phyloP scores from a whole-genome alignment of 75 land plant genomes.

The Pinus taeda region DNA sequence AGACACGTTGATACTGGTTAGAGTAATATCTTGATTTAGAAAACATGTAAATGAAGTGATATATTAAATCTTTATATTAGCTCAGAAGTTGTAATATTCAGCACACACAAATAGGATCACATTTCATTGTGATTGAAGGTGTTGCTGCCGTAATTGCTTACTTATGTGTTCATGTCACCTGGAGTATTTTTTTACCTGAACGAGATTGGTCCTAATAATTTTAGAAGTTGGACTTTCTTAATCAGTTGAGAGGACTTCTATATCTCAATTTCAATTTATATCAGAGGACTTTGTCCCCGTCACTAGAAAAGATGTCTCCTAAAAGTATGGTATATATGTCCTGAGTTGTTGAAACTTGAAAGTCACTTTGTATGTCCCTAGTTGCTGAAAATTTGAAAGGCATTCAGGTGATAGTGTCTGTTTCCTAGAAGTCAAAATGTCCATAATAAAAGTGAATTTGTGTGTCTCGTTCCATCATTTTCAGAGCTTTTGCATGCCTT shows the following conservation, averaged over 20 bases:
- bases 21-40: background rate
- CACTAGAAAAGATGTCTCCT: too few species aligned
- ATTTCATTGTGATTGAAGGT: background rate
- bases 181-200: background rate
- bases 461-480: background rate
- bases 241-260: too few species aligned
- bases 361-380: too few species aligned
- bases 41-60: background rate
- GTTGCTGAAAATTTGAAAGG: background rate
- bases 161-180: background rate
- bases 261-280: too few species aligned
- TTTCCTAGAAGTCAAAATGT: background rate
- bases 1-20: background rate
- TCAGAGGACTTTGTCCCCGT: too few species aligned
- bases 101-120: background rate
- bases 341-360: too few species aligned
- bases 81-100: background rate
- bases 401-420: background rate
- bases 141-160: background rate
- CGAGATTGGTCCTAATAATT: background rate
- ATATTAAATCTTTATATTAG: background rate
- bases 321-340: too few species aligned
- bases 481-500: background rate
- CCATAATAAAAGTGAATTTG: background rate
- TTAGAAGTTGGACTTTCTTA: background rate